Conservation (phyloP, 75 land plant species). For the Selaginella tamariscina region DNA sequence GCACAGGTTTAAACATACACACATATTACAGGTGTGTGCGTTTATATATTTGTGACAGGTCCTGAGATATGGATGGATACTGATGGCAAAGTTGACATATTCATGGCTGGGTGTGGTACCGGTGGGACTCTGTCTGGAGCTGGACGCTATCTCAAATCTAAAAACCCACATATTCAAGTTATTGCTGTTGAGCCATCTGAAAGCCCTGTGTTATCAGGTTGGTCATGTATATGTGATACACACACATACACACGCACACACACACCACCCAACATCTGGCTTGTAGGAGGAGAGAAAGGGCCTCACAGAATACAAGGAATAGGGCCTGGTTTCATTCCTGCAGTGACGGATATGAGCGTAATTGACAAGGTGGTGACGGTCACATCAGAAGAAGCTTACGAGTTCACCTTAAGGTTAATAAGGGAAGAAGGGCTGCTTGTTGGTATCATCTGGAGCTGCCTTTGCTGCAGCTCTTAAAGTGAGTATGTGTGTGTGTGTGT, state of each 20-base stretch:
- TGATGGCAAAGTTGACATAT: constrained; percentile 34
- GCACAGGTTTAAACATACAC: constrained; percentile 18
- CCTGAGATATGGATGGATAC: constrained; percentile 40
- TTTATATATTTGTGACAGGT: constrained; percentile 18
- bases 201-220: constrained; percentile 34
- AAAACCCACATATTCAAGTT: constrained; percentile 26
- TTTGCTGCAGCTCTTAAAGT: background rate
- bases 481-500: background rate
- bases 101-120: constrained; percentile 31
- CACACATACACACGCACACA: too few relatives aligned
- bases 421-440: background rate
- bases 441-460: background rate
- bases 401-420: constrained; percentile 9
- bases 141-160: constrained; percentile 30
- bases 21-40: background rate
- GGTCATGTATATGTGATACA: too few relatives aligned
- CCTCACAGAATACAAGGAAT: constrained; percentile 22
- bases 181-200: constrained; percentile 32
- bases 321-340: constrained; percentile 24
- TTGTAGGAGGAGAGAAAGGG: constrained; percentile 22
- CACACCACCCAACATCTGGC: too few relatives aligned
- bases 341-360: constrained; percentile 20
- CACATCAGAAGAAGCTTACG: constrained; percentile 18
- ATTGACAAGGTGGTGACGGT: constrained; percentile 22
- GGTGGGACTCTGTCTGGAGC: constrained; percentile 37